These are phyloP conservation scores for Kentomonas sorsogonicus DNA, from an alignment of 208 protist genomes.

Conservation along the genomic window DNA sequence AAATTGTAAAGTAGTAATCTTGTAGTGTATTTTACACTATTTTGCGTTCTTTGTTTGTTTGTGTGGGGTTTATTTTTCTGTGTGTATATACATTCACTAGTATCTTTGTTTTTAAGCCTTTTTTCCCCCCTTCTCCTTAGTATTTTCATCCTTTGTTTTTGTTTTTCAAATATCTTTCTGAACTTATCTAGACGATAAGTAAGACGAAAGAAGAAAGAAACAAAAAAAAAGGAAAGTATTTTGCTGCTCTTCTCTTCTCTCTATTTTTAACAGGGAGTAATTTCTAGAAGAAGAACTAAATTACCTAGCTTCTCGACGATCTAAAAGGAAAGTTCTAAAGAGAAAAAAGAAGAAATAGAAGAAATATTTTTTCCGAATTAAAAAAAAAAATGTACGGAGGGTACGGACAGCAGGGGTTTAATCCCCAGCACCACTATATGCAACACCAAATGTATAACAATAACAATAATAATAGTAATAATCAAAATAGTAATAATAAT, in stretches of 20 bases:
- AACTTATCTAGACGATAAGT: no score
- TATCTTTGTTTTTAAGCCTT: constrained; percentile 5
- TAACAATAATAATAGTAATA: constrained; percentile 6
- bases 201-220: background rate
- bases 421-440: no score
- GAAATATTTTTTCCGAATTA: background rate
- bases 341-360: constrained; percentile 3
- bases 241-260: background rate
- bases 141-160: constrained; percentile 9
- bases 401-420: no score
- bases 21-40: no score
- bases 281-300: background rate
- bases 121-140: background rate
- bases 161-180: no score
- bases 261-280: background rate
- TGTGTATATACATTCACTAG: constrained; percentile 6
- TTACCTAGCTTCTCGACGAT: background rate
- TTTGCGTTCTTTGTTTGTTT: no score
- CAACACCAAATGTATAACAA: no score
- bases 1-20: no score
- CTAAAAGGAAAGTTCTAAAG: constrained; percentile 1
- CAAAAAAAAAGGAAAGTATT: constrained; percentile 1
- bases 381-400: background rate
- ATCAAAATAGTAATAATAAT: background rate
- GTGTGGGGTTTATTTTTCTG: constrained; percentile 1